Evolutionary conservation across 805 yeast genomes (phyloP).

Genomic region (Candida sanyiensis): DNA sequence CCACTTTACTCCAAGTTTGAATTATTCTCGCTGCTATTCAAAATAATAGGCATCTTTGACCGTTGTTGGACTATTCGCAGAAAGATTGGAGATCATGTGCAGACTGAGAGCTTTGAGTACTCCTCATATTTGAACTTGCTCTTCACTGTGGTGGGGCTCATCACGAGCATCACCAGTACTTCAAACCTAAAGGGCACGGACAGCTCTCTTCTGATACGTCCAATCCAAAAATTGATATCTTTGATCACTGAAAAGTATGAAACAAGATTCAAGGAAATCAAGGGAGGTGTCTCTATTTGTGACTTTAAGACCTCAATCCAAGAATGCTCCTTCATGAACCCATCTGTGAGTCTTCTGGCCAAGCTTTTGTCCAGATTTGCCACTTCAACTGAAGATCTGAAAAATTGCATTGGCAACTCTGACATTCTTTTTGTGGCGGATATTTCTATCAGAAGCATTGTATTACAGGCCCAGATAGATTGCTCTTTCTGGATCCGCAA

Average conservation of each 20-base stretch:
- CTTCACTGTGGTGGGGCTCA: constrained; percentile 37
- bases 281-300: not conserved
- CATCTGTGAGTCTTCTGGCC: constrained; percentile 53
- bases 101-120: constrained; percentile 47
- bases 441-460: constrained; percentile 53
- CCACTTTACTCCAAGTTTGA: constrained; percentile 32
- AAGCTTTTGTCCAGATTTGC: constrained; percentile 8
- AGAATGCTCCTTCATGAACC: constrained; percentile 53
- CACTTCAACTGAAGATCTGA: constrained; percentile 1
- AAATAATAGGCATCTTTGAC: constrained; percentile 50
- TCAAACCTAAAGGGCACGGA: constrained; percentile 4
- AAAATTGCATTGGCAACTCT: constrained; percentile 15
- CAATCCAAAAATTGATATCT: not conserved
- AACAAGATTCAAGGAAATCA: not conserved
- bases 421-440: constrained; percentile 49
- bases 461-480: constrained; percentile 54
- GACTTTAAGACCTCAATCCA: constrained; percentile 31
- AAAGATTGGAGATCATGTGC: constrained; percentile 65
- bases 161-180: constrained; percentile 29
- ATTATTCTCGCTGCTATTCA: constrained; percentile 34
- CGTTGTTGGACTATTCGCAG: constrained; percentile 51
- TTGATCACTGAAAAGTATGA: not conserved
- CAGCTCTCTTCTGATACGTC: not conserved
- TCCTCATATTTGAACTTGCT: constrained; percentile 45
- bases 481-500: constrained; percentile 72